Evolutionary conservation across 768 basidiomycete genomes (phyloP).

Genomic region (Boletellus sp.): DNA sequence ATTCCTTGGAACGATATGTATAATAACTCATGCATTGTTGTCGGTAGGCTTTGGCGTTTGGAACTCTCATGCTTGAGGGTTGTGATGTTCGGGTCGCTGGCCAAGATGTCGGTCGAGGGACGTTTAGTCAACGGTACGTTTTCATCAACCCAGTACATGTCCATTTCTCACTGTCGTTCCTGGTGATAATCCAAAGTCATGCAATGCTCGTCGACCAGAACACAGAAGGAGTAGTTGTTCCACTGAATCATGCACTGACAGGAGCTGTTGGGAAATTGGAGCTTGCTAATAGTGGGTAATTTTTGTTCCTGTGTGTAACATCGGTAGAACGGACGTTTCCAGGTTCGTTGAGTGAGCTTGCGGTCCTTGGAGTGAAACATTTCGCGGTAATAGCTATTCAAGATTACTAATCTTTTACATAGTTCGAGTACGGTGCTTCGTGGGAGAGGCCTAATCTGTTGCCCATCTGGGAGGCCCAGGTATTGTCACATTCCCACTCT

Average conservation of each 20-base stretch:
- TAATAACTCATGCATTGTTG: neutral
- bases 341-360: constrained; percentile 89
- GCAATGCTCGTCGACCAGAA: constrained; percentile 91
- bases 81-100: constrained; percentile 86
- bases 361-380: constrained; percentile 72
- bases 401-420: constrained; percentile 4
- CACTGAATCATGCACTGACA: constrained; percentile 65
- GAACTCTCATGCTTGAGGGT: constrained; percentile 78
- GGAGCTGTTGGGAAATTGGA: constrained; percentile 66
- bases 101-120: constrained; percentile 89
- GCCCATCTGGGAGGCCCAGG: constrained; percentile 92
- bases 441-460: constrained; percentile 83
- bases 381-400: neutral
- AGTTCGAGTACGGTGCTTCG: constrained; percentile 90
- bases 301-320: neutral
- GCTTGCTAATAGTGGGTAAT: constrained; percentile 74
- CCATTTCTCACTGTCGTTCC: neutral
- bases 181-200: constrained; percentile 43
- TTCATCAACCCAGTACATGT: neutral
- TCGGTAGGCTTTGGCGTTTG: constrained; percentile 77
- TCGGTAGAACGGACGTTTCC: neutral
- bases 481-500: constrained; percentile 19
- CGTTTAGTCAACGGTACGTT: constrained; percentile 71
- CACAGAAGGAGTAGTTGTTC: constrained; percentile 75
- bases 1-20: neutral